These are phyloP conservation scores for Zygotorulaspora chibaensis DNA, from an alignment of 805 yeast species.

Conservation along the genomic window DNA sequence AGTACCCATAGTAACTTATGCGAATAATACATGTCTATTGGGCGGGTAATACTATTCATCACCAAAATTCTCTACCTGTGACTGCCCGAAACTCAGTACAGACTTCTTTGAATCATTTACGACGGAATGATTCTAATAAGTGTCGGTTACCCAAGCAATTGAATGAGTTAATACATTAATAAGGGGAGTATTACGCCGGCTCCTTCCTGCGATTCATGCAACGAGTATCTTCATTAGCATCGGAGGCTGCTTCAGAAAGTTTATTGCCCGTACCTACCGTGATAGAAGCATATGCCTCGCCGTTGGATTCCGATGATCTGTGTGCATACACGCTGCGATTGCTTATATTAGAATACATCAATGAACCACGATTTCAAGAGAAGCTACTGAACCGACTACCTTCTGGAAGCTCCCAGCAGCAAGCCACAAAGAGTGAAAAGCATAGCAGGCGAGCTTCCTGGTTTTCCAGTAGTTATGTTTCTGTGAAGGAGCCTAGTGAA, in stretches of 20 bases:
- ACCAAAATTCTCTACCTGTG: too few relatives aligned
- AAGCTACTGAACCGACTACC: constrained; percentile 6
- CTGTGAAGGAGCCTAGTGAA: constrained; percentile 17
- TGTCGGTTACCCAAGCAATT: not conserved
- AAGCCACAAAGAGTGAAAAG: constrained; percentile 3
- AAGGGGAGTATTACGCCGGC: not conserved
- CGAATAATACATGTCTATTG: too few relatives aligned
- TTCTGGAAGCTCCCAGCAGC: not conserved
- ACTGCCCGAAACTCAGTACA: too few relatives aligned
- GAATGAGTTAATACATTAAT: not conserved
- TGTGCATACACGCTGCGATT: constrained; percentile 53
- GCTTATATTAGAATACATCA: constrained; percentile 54
- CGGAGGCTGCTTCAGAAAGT: constrained; percentile 10
- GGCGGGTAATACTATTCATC: too few relatives aligned
- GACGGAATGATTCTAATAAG: too few relatives aligned
- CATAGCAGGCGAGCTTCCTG: constrained; percentile 13
- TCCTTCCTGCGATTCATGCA: constrained; percentile 8
- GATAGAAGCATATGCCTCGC: constrained; percentile 7
- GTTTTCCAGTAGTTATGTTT: constrained; percentile 8
- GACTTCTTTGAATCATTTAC: too few relatives aligned
- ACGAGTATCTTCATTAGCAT: constrained; percentile 12
- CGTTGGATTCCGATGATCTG: constrained; percentile 26
- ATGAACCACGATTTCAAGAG: constrained; percentile 57
- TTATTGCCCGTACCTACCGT: constrained; percentile 9
- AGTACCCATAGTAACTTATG: too few relatives aligned